phyloP scores from a whole-genome alignment of 345 rosid species.

The Gossypium anomalum region DNA sequence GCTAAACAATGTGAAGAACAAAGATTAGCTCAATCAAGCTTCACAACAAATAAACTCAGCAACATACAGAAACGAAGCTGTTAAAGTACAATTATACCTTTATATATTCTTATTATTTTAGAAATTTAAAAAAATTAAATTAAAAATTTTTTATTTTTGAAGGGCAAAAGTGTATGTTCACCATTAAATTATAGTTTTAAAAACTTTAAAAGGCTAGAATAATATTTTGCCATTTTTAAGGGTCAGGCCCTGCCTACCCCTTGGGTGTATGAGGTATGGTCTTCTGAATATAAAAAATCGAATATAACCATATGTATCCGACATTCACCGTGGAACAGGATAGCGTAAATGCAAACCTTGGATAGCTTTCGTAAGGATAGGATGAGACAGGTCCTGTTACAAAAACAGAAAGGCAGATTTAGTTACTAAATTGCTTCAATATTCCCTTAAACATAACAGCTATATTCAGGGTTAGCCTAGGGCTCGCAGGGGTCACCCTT shows the following conservation, averaged over 20 bases:
- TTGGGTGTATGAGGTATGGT: not conserved
- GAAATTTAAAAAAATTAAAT: too few species aligned
- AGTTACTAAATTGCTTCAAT: constrained; percentile 8
- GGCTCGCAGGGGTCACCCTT: too few species aligned
- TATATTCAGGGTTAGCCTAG: not conserved
- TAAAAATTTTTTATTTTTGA: too few species aligned
- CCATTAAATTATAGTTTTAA: too few species aligned
- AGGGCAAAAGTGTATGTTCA: too few species aligned
- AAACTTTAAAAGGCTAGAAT: too few species aligned
- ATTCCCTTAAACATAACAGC: not conserved
- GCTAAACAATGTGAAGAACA: constrained; percentile 39
- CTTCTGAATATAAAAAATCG: too few species aligned
- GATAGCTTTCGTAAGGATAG: constrained; percentile 70
- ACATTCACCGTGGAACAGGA: not conserved
- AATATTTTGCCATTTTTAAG: too few species aligned
- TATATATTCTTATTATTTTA: too few species aligned
- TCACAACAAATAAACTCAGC: not conserved
- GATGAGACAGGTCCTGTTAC: constrained; percentile 75
- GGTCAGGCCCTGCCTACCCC: too few species aligned
- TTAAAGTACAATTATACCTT: too few species aligned
- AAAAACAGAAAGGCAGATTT: constrained; percentile 16
- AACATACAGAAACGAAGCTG: not conserved
- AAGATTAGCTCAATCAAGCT: not conserved
- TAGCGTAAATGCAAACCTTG: constrained; percentile 47
- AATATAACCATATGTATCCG: too few species aligned